A percentile compares a stretch with the other conserved stretches of the same genome.
These are phyloP conservation scores for cucumber (Cucumis sativus) DNA, from an alignment of 306 rosid genomes.

Conservation along the genomic window Cucumber_9930_V3 NC_026656.2:12670501-12671000, in stretches of 20 bases:
- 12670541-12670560: not conserved
- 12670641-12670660: slow-evolving; percentile 14
- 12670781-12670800: slow-evolving; percentile 86
- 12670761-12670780: slow-evolving; percentile 39
- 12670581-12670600: not conserved
- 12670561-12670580: not conserved
- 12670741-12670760: slow-evolving; percentile 56
- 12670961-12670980: slow-evolving; percentile 72
- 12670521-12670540: not conserved
- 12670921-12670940: slow-evolving; percentile 63
- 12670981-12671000: slow-evolving; percentile 68
- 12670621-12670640: not conserved
- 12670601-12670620: not conserved
- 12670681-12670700: slow-evolving; percentile 60
- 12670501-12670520: not conserved
- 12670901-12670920: slow-evolving; percentile 34
- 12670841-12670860: slow-evolving; percentile 10
- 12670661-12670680: slow-evolving; percentile 44
- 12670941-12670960: slow-evolving; percentile 75
- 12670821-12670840: slow-evolving; percentile 37
- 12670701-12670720: slow-evolving; percentile 77
- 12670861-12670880: not conserved
- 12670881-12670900: slow-evolving; percentile 17
- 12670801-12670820: slow-evolving; percentile 87
- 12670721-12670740: slow-evolving; percentile 52